Evolutionary conservation across 306 rosid species (phyloP).

Genomic region (Albizia julibrissin): DNA sequence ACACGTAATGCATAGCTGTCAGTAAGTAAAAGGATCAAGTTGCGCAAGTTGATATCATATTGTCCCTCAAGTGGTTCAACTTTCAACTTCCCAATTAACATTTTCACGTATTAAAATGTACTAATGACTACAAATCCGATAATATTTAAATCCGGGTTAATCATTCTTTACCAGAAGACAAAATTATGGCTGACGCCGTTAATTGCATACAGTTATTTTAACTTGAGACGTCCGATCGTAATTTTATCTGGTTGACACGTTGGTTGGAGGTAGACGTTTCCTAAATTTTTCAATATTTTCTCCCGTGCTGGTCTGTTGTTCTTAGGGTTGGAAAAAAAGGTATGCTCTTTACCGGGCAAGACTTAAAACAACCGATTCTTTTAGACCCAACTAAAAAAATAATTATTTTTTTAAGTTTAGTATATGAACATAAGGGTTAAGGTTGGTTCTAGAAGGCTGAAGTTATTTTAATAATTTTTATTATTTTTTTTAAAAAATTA

Average conservation of each 20-base stretch:
- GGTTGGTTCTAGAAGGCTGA: no score
- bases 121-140: no score
- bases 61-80: neutral
- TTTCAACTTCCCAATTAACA: neutral
- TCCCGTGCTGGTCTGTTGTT: neutral
- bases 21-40: neutral
- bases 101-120: neutral
- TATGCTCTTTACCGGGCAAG: no score
- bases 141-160: no score
- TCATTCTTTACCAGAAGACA: neutral
- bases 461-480: no score
- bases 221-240: neutral
- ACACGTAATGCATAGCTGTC: constrained; percentile 7
- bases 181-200: neutral
- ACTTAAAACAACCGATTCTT: no score
- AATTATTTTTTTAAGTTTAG: no score
- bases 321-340: no score
- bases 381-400: no score
- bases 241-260: neutral
- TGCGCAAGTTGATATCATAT: neutral
- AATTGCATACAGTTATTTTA: neutral
- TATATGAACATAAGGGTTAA: no score
- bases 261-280: neutral
- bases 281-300: neutral
- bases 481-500: no score